These are phyloP conservation scores for Podospora appendiculata DNA, from an alignment of 495 filamentous ascomycete genomes.

Conservation along the genomic window DNA sequence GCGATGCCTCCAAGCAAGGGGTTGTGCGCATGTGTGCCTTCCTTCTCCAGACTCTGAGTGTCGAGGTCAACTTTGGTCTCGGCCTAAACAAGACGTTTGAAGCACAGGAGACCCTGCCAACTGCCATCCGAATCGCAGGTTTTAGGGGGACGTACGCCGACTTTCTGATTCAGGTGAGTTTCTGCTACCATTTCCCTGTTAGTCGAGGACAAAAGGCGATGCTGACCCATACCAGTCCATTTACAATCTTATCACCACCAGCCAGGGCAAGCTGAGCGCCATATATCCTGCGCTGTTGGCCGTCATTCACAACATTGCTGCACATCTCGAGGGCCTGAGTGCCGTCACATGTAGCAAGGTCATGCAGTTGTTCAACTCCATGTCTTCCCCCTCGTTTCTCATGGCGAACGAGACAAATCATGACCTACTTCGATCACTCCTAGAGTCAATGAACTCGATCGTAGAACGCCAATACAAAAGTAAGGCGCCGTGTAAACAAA, in stretches of 20 bases:
- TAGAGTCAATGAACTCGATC: slow-evolving; percentile 88
- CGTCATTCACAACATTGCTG: slow-evolving; percentile 85
- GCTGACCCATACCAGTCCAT: slow-evolving; percentile 62
- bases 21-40: slow-evolving; percentile 96
- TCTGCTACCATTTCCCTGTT: background rate
- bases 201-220: background rate
- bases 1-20: slow-evolving; percentile 81
- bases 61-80: slow-evolving; percentile 83
- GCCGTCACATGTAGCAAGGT: slow-evolving; percentile 71
- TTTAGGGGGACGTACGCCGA: slow-evolving; percentile 93
- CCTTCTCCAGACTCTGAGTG: slow-evolving; percentile 88
- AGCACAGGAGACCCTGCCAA: slow-evolving; percentile 78
- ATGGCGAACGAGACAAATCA: slow-evolving; percentile 94
- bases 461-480: slow-evolving; percentile 86
- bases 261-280: slow-evolving; percentile 83
- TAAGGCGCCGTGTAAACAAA: slow-evolving; percentile 27
- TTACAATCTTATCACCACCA: slow-evolving; percentile 83
- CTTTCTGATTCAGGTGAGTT: slow-evolving; percentile 80
- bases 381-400: slow-evolving; percentile 94
- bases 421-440: slow-evolving; percentile 65
- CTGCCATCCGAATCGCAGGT: slow-evolving; percentile 67
- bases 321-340: slow-evolving; percentile 71
- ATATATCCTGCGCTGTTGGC: slow-evolving; percentile 90
- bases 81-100: slow-evolving; percentile 87
- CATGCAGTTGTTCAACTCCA: slow-evolving; percentile 82